These are phyloP conservation scores for Priceomyces fermenticarens DNA, from an alignment of 805 yeast genomes.

Conservation along the genomic window DNA sequence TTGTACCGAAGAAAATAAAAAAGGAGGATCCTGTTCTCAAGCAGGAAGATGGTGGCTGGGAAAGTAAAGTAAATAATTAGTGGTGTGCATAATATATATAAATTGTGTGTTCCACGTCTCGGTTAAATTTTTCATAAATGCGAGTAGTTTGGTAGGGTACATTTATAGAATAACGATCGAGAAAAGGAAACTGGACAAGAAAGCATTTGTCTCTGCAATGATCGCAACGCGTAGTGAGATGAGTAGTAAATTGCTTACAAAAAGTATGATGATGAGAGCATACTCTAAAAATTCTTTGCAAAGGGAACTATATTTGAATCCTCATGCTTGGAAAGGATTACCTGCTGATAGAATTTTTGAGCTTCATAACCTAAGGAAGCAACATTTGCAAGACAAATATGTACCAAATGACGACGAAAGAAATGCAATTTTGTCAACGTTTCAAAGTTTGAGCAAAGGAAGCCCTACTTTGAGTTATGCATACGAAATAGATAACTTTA, in stretches of 20 bases:
- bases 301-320: constrained; percentile 49
- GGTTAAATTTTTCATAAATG: not conserved
- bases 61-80: too few species aligned
- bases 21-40: not conserved
- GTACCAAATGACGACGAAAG: constrained; percentile 63
- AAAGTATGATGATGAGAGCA: constrained; percentile 3
- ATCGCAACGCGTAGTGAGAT: too few species aligned
- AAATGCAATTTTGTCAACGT: constrained; percentile 39
- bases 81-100: constrained; percentile 1
- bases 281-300: constrained; percentile 6
- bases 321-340: constrained; percentile 68
- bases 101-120: too few species aligned
- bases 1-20: constrained; percentile 5
- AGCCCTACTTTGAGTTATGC: constrained; percentile 37
- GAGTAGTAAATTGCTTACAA: too few species aligned
- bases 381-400: constrained; percentile 39
- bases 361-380: constrained; percentile 58
- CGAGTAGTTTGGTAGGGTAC: too few species aligned
- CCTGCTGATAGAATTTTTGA: constrained; percentile 62
- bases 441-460: constrained; percentile 25
- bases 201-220: not conserved
- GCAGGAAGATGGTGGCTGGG: not conserved
- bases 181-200: constrained; percentile 3
- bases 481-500: constrained; percentile 41
- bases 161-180: not conserved